Evolutionary conservation across 2,329 filamentous ascomycete species (phyloP), one percentile per base, ranked within the genome.

Genomic region (Parasarocladium wereldwijsianum): DNA sequence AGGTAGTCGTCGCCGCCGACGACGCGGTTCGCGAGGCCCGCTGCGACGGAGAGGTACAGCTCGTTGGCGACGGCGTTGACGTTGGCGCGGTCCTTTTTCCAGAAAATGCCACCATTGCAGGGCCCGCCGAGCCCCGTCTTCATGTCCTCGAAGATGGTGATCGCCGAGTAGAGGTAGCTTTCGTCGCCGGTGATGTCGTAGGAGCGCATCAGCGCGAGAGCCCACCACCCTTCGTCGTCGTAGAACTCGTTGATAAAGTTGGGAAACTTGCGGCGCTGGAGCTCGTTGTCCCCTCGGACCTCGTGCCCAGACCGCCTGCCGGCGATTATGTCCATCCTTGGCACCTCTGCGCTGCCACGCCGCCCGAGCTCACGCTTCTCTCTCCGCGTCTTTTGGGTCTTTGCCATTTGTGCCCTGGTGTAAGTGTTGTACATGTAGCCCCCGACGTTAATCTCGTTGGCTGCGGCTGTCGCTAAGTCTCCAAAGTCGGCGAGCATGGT

Each of bases 161-260:
- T 55, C 7, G 69, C 66, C 5, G 59, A 55, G 26, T 66, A 43
- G 22, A 76, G 61, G 38, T 70, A 76, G n/a, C 56, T 53, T 2
- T 38, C 20, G 25, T 72, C 52, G 3, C 53, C 49, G 0, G 68
- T 69, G 11, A 68, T 50, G 40, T 76, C 70, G 40, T 59, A 70
- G 4, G 64, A 54, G 15, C 63, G 58, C 31, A 75, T 64, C 56
- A 69, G 62, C 12, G 57, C 70, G 34, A 75, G 54, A 8, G 62
- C 68, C 70, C 70, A 76, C 70, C 70, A 75, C n/a, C 66, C 61
- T 42, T 69, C 64, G 40, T 75, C 70, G 37, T 76, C 70, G 38
- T 69, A 70, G 34, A 51, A 70, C 6, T 61, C 57, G 35, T 70
- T 66, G 32, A 62, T 45, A 41, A 66, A 70, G 32, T 55, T 44